Evolutionary conservation across 2,329 filamentous ascomycete species (phyloP).

Genomic region (Clonostachys rhizophaga): DNA sequence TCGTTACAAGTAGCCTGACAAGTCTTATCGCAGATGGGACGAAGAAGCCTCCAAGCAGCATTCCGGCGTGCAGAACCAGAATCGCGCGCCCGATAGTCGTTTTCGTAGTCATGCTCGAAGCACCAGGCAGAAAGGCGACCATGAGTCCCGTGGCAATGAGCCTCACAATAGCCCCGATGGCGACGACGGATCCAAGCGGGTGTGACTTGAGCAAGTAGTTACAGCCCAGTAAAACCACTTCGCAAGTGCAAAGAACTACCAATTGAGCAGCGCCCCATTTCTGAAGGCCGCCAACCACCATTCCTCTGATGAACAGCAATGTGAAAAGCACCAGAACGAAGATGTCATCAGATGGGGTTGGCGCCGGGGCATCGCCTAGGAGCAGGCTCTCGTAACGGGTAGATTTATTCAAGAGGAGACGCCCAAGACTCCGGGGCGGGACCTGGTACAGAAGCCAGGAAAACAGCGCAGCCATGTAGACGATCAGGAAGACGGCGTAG

Average conservation of each 20-base stretch:
- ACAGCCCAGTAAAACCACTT: conserved; percentile 53
- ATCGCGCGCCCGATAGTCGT: conserved; percentile 69
- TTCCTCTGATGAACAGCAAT: conserved; percentile 58
- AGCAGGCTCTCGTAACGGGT: conserved; percentile 59
- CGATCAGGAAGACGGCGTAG: conserved; percentile 22
- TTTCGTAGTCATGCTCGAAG: conserved; percentile 54
- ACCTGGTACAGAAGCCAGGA: conserved; percentile 18
- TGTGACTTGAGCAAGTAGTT: conserved; percentile 25
- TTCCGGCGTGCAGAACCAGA: conserved; percentile 58
- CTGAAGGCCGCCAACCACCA: conserved; percentile 66
- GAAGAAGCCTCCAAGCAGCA: conserved; percentile 19
- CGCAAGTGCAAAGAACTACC: conserved; percentile 63
- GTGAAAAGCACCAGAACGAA: conserved; percentile 37
- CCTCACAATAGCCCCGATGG: conserved; percentile 56
- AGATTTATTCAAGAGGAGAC: conserved; percentile 39
- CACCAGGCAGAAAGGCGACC: conserved; percentile 51
- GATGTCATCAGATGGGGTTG: conserved; percentile 60
- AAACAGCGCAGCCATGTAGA: conserved; percentile 12
- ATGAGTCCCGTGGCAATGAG: conserved; percentile 38
- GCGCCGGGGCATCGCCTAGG: conserved; percentile 24
- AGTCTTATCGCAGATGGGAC: neutral
- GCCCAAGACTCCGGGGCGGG: conserved; percentile 16
- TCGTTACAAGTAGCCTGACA: neutral
- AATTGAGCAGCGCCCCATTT: conserved; percentile 52
- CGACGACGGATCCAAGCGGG: conserved; percentile 60